Evolutionary conservation across 1,284 basidiomycete species (phyloP).

Genomic region (Grifola frondosa): DNA sequence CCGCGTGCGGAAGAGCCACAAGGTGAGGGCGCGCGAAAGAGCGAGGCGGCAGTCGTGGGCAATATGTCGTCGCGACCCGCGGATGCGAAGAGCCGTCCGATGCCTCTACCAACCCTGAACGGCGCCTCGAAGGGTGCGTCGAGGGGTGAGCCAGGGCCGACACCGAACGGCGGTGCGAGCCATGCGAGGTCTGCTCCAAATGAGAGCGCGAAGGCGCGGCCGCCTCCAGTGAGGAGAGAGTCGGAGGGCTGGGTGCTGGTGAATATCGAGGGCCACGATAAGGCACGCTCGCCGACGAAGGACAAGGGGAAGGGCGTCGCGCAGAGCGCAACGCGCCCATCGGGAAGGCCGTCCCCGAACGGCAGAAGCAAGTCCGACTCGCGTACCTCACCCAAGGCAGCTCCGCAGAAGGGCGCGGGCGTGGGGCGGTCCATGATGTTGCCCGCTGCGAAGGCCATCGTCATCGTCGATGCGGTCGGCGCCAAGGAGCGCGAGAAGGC

Average conservation of each 20-base stretch:
- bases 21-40: slow-evolving; percentile 24
- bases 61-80: slow-evolving; percentile 9
- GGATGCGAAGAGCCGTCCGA: slow-evolving; percentile 6
- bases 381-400: slow-evolving; percentile 17
- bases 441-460: slow-evolving; percentile 57
- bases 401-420: slow-evolving; percentile 18
- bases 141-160: background rate
- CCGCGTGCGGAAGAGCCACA: slow-evolving; percentile 18
- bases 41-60: slow-evolving; percentile 25
- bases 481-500: slow-evolving; percentile 39
- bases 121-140: background rate
- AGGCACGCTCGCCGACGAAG: no score
- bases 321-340: slow-evolving; percentile 1
- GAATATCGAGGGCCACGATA: slow-evolving; percentile 48
- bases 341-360: slow-evolving; percentile 14
- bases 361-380: slow-evolving; percentile 30
- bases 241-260: slow-evolving; percentile 59
- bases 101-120: slow-evolving; percentile 1
- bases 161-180: background rate
- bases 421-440: slow-evolving; percentile 36
- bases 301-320: slow-evolving; percentile 11
- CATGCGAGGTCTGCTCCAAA: slow-evolving; percentile 4
- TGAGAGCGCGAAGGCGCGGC: slow-evolving; percentile 4
- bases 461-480: slow-evolving; percentile 55
- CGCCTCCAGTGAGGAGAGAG: slow-evolving; percentile 6